Conservation (phyloP, 2,329 filamentous ascomycete genomes). For the Cladophialophora chaetospira region DNA sequence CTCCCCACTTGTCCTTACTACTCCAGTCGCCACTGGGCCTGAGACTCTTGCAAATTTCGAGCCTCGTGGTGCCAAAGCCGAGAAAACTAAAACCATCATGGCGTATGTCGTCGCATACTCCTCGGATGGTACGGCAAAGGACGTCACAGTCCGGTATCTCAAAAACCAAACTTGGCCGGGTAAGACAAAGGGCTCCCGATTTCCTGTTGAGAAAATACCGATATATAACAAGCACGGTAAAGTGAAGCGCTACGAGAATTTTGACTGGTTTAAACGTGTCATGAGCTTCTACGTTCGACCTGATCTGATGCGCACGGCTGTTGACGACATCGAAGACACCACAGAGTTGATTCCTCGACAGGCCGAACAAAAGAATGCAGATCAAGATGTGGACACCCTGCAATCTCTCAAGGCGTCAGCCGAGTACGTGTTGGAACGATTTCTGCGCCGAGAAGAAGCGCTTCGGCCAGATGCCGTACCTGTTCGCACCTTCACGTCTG, state of each 20-base stretch:
- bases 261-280: constrained; percentile 84
- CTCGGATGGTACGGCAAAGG: constrained; percentile 84
- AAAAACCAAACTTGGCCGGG: constrained; percentile 80
- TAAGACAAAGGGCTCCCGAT: constrained; percentile 81
- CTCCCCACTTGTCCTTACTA: constrained; percentile 69
- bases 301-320: constrained; percentile 59
- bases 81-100: constrained; percentile 84
- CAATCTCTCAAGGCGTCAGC: constrained; percentile 85
- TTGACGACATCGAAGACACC: constrained; percentile 77
- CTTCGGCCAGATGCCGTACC: constrained; percentile 68
- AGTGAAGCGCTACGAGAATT: constrained; percentile 72
- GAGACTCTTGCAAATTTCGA: constrained; percentile 76
- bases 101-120: constrained; percentile 86
- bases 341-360: constrained; percentile 74
- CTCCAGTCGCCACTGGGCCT: constrained; percentile 68
- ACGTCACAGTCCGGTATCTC: constrained; percentile 89
- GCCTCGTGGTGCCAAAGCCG: constrained; percentile 77
- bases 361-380: constrained; percentile 70
- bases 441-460: constrained; percentile 90
- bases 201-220: constrained; percentile 77
- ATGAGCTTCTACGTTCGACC: constrained; percentile 71
- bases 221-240: constrained; percentile 77
- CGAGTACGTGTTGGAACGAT: constrained; percentile 81
- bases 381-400: constrained; percentile 76
- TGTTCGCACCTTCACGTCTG: constrained; percentile 73